Evolutionary conservation across 306 rosid species (phyloP), one percentile per base, ranked within the genome.

Genomic region (Amphicarpaea edgeworthii): DNA sequence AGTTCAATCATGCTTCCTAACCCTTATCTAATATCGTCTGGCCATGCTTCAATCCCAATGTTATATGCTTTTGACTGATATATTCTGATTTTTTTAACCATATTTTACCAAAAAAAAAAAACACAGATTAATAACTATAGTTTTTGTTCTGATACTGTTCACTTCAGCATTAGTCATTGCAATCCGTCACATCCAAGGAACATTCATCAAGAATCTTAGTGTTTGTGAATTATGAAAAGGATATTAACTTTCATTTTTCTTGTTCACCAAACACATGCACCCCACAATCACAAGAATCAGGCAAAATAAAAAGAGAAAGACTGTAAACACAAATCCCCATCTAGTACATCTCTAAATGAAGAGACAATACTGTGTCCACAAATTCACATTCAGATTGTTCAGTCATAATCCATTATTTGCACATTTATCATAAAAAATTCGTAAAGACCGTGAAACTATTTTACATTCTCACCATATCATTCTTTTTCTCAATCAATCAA

Each of bases 1-100:
- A 12, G 59, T 70, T 73, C 2, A 43, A 53, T 50, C 21, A 12
- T 76, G 69, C 51, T 68, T 86, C 68, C 69, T 64, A 54, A 34
- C 46, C 47, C 46, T 80, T 58, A 57, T 61, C 68, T 70, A 21
- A 45, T 37, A 61, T 42, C 26, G 42, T 24, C 77, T 70, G 53
- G 28, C 16, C 77, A 8, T 73, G 40, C 77, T 68, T 76, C 61
- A 73, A 77, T 77, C 85, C 79, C 87, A 30, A 80, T 83, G 85
- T 74, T 58, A 53, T 58, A 53, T 43, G 54, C 85, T 83, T 83
- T 83, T 67, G 58, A 60, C 55, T 20, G 75, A 67, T 68, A 76
- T 66, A 17, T 67, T 42, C 75, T 66, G 60, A 55, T 79, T 30
- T 70, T 63, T 53, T 50, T 30, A 79, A 57, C 38, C 75, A 40